phyloP scores from a whole-genome alignment of 179 eudicot species.

The Spergularia azorica region DNA sequence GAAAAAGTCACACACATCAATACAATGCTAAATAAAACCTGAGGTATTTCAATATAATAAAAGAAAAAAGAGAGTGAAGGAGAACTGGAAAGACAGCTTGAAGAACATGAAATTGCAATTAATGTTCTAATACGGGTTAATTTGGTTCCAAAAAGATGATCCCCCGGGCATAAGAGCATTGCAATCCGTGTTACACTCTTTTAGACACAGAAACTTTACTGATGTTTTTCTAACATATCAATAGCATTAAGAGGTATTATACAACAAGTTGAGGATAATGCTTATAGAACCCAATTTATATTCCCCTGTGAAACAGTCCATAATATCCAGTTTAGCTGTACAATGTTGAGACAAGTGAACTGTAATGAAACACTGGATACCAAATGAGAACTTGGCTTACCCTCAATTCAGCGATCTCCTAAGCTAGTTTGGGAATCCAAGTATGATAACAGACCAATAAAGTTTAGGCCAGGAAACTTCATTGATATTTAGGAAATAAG shows the following conservation, averaged over 20 bases:
- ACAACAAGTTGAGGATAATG: constrained; percentile 4
- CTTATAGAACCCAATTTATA: constrained; percentile 6
- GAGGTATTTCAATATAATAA: neutral
- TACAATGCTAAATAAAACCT: neutral
- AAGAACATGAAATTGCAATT: constrained; percentile 3
- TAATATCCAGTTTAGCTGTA: neutral
- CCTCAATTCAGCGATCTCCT: neutral
- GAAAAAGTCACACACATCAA: neutral
- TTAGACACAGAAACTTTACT: neutral
- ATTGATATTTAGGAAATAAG: neutral
- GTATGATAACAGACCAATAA: neutral
- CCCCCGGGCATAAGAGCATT: neutral
- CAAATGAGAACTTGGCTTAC: constrained; percentile 7
- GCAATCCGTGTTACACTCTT: neutral
- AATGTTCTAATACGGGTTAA: neutral
- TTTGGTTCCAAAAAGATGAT: neutral
- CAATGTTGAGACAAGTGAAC: constrained; percentile 7
- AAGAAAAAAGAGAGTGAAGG: neutral
- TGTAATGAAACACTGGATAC: neutral
- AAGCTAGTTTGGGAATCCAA: neutral
- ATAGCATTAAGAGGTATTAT: neutral
- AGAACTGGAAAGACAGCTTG: neutral
- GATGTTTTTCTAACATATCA: neutral
- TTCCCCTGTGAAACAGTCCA: neutral
- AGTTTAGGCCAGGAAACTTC: neutral